These are phyloP conservation scores for Hypoxylon cercidicola DNA, from an alignment of 495 filamentous ascomycete genomes.

Conservation along the genomic window DNA sequence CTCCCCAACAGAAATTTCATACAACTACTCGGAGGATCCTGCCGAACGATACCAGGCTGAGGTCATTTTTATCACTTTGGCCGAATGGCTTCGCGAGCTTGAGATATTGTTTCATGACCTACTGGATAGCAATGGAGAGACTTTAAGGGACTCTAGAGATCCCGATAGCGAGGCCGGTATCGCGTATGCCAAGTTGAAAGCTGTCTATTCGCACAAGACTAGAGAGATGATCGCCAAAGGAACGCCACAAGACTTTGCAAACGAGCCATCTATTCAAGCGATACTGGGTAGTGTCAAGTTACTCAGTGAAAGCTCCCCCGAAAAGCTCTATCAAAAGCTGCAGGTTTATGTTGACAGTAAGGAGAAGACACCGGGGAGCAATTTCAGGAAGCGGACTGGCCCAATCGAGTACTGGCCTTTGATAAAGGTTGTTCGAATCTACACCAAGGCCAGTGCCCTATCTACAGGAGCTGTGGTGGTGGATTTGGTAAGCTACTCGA, in stretches of 20 bases:
- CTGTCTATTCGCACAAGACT: slow-evolving; percentile 68
- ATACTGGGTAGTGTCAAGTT: slow-evolving; percentile 61
- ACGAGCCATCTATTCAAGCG: slow-evolving; percentile 46
- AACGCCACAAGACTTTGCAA: slow-evolving; percentile 52
- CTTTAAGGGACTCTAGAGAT: slow-evolving; percentile 56
- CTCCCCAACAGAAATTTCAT: slow-evolving; percentile 72
- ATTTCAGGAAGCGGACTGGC: slow-evolving; percentile 40
- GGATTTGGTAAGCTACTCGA: slow-evolving; percentile 61
- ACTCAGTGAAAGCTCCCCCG: slow-evolving; percentile 48
- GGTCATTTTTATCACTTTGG: slow-evolving; percentile 67
- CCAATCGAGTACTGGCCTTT: slow-evolving; percentile 72
- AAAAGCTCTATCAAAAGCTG: slow-evolving; percentile 42
- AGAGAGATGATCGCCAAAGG: slow-evolving; percentile 58
- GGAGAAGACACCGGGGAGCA: slow-evolving; percentile 30
- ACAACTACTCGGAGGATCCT: slow-evolving; percentile 60
- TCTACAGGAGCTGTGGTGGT: slow-evolving; percentile 72
- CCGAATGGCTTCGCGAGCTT: slow-evolving; percentile 70
- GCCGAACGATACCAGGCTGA: slow-evolving; percentile 65
- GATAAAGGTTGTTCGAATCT: slow-evolving; percentile 71
- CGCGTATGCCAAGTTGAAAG: slow-evolving; percentile 71
- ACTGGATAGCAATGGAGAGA: slow-evolving; percentile 52
- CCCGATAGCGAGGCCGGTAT: slow-evolving; percentile 64
- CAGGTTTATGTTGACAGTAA: slow-evolving; percentile 50
- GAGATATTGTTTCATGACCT: slow-evolving; percentile 63
- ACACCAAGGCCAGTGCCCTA: slow-evolving; percentile 64